Conservation (phyloP, 176 grass and related monocot species). For the Phragmites australis region DNA sequence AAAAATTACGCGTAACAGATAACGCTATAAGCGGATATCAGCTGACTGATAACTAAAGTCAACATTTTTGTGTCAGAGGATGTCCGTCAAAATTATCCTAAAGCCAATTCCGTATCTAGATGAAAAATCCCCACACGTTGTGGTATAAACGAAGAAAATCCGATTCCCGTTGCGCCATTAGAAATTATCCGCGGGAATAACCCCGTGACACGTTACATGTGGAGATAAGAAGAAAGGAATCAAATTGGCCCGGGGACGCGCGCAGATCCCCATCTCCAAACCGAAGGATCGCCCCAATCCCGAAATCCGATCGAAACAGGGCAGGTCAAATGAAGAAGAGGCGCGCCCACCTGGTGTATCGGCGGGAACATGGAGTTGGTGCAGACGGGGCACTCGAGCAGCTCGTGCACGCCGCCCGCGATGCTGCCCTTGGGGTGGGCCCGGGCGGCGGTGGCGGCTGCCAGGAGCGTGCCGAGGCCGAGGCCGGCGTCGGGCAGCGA, state of each 20-base stretch:
- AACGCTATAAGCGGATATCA: neutral
- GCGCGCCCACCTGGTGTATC: slow-evolving; percentile 73
- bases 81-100: neutral
- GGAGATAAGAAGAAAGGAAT: neutral
- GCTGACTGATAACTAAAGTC: neutral
- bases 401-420: slow-evolving; percentile 71
- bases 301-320: neutral
- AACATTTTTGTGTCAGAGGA: neutral
- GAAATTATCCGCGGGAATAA: too few relatives aligned
- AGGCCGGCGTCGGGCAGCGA: slow-evolving; percentile 56
- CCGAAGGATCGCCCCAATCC: neutral
- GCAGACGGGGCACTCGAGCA: slow-evolving; percentile 98
- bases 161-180: neutral
- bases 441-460: slow-evolving; percentile 30
- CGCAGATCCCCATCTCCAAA: slow-evolving; percentile 22
- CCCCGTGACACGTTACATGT: neutral
- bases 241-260: too few relatives aligned
- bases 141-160: neutral
- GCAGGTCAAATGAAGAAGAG: neutral
- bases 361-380: slow-evolving; percentile 98
- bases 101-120: neutral
- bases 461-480: slow-evolving; percentile 34
- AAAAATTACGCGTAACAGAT: neutral
- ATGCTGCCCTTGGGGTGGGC: slow-evolving; percentile 37
- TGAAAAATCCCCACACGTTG: neutral